Evolutionary conservation across 1,284 basidiomycete species (phyloP).

Genomic region (Coniferiporia sulphurascens): DNA sequence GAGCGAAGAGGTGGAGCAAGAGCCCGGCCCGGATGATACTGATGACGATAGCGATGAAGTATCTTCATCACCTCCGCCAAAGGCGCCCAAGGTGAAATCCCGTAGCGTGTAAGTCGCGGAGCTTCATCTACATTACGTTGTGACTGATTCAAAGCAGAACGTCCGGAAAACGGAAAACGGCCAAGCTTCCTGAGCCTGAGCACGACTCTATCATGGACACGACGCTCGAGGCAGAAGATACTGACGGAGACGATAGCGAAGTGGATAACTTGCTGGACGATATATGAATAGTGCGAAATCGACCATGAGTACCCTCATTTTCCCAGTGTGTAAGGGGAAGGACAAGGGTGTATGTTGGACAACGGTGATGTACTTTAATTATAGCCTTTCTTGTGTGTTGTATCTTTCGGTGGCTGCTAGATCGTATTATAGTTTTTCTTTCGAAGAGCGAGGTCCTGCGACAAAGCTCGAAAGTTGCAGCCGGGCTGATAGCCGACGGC

Average conservation of each 20-base stretch:
- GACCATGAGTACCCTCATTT: not conserved
- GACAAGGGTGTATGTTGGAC: not conserved
- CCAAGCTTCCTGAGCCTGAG: not conserved
- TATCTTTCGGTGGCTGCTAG: too few species aligned
- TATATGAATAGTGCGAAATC: not conserved
- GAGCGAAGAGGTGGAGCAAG: conserved; percentile 27
- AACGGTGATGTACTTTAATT: not conserved
- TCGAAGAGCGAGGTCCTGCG: too few species aligned
- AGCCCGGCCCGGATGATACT: conserved; percentile 20
- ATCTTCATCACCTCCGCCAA: conserved; percentile 27
- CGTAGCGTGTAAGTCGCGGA: conserved; percentile 1
- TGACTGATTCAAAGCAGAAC: not conserved
- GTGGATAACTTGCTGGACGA: conserved; percentile 22
- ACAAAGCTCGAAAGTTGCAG: too few species aligned
- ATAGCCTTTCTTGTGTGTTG: too few species aligned
- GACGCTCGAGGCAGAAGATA: conserved; percentile 9
- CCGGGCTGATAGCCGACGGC: too few species aligned
- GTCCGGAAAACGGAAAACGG: not conserved
- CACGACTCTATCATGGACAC: conserved; percentile 23
- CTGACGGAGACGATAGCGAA: conserved; percentile 24
- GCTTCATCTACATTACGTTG: not conserved
- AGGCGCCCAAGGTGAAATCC: not conserved
- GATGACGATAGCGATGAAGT: conserved; percentile 28
- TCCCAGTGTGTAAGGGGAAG: not conserved
- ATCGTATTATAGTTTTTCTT: too few species aligned